These are phyloP conservation scores for Amphirosellinia nigrospora DNA, from an alignment of 495 filamentous ascomycete species.

Conservation along the genomic window DNA sequence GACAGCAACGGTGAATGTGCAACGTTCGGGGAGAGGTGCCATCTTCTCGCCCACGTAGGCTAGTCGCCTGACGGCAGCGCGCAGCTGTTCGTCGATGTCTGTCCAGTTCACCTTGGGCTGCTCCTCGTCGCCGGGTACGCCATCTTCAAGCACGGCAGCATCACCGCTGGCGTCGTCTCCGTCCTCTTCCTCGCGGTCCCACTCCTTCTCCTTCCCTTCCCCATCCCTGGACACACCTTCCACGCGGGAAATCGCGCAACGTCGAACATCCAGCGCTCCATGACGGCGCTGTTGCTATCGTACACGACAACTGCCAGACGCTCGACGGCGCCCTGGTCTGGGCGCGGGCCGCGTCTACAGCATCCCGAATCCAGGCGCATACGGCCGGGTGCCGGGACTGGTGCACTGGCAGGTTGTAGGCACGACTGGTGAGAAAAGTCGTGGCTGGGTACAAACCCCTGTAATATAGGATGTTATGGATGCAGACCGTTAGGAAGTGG, in stretches of 20 bases:
- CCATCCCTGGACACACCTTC: conserved; percentile 41
- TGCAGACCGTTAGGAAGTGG: conserved; percentile 83
- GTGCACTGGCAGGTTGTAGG: conserved; percentile 88
- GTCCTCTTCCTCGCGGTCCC: conserved; percentile 22
- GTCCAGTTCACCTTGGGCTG: conserved; percentile 43
- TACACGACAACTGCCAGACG: conserved; percentile 80
- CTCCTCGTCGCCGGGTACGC: conserved; percentile 4
- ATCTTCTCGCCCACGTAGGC: conserved; percentile 64
- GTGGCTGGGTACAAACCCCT: conserved; percentile 79
- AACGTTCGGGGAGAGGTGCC: conserved; percentile 69
- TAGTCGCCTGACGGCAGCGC: conserved; percentile 58
- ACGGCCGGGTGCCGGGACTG: conserved; percentile 90
- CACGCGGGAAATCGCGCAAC: conserved; percentile 74
- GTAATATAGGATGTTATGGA: conserved; percentile 93
- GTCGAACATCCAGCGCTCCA: conserved; percentile 91
- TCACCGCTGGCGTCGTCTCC: conserved; percentile 23
- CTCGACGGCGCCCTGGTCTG: conserved; percentile 70
- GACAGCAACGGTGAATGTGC: conserved; percentile 85
- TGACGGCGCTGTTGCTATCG: conserved; percentile 47
- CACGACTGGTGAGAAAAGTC: conserved; percentile 81
- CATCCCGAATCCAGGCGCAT: conserved; percentile 88
- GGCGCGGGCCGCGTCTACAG: conserved; percentile 73
- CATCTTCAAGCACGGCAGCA: background rate
- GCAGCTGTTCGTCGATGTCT: conserved; percentile 54
- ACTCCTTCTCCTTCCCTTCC: conserved; percentile 15